Percentiles rank a stretch among this genome's conserved stretches.
These are phyloP conservation scores for Populus trichocarpa DNA, from an alignment of 441 rosid species.

Conservation along the genomic window DNA sequence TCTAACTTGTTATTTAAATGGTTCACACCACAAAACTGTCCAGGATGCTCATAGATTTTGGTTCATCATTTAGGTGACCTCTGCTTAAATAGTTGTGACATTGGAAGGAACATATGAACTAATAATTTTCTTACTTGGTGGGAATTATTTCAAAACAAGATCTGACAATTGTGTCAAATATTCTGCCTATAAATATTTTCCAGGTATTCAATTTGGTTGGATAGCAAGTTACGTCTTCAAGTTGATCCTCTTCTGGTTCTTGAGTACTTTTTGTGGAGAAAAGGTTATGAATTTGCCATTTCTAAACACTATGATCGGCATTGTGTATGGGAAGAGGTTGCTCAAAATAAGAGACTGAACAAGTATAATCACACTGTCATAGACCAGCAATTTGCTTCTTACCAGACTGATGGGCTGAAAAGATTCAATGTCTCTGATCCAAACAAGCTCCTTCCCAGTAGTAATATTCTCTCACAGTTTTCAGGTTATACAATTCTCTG, in stretches of 20 bases:
- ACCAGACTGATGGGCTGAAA: conserved; percentile 73
- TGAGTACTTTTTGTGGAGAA: conserved; percentile 95
- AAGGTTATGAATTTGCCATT: conserved; percentile 91
- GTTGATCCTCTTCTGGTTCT: conserved; percentile 77
- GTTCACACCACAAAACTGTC: not conserved
- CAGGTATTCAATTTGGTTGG: conserved; percentile 99
- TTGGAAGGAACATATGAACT: not conserved
- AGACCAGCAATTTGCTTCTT: conserved; percentile 74
- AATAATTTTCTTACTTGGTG: not conserved
- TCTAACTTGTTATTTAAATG: not conserved
- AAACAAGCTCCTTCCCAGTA: conserved; percentile 80
- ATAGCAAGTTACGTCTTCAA: conserved; percentile 93
- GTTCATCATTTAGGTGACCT: not conserved
- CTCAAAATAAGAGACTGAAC: conserved; percentile 79
- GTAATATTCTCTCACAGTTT: conserved; percentile 32
- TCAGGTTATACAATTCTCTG: not conserved
- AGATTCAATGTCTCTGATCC: conserved; percentile 71
- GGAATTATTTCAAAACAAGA: too few species aligned
- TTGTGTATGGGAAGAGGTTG: conserved; percentile 93
- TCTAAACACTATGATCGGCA: conserved; percentile 92
- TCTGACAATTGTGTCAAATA: not conserved
- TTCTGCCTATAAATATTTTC: conserved; percentile 9
- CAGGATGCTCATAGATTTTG: not conserved
- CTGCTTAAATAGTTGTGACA: not conserved
- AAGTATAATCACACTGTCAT: conserved; percentile 81